Percentiles rank a stretch among this genome's conserved stretches.
phyloP scores from a whole-genome alignment of 225 moss, liverwort and hornwort genomes.

The Physcomitrellopsis africana region DNA sequence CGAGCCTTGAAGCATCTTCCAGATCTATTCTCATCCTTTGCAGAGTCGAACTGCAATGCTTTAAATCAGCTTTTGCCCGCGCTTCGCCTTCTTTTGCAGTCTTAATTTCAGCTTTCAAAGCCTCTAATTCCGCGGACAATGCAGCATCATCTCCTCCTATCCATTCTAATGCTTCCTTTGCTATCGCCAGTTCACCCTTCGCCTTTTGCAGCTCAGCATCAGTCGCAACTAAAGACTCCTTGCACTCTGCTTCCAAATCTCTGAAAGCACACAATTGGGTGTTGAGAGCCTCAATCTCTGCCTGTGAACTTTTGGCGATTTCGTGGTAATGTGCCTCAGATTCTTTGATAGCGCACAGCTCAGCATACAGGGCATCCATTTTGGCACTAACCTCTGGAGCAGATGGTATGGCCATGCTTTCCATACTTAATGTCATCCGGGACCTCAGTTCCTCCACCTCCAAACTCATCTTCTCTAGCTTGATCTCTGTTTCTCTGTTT shows the following conservation, averaged over 20 bases:
- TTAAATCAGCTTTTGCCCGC: constrained; percentile 48
- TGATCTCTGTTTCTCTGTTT: constrained; percentile 41
- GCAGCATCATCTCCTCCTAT: constrained; percentile 51
- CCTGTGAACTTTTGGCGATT: constrained; percentile 24
- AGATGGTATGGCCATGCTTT: constrained; percentile 15
- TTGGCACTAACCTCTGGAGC: constrained; percentile 20
- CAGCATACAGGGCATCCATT: constrained; percentile 32
- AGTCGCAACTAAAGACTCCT: constrained; percentile 35
- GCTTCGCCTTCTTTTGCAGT: constrained; percentile 48
- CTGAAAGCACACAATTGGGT: constrained; percentile 29
- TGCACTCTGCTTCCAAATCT: constrained; percentile 46
- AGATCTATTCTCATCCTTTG: constrained; percentile 51
- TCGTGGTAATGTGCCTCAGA: constrained; percentile 34
- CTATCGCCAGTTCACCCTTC: constrained; percentile 42
- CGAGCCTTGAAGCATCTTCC: constrained; percentile 39
- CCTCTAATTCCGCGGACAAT: constrained; percentile 41
- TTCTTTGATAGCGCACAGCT: constrained; percentile 32
- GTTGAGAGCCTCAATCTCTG: constrained; percentile 41
- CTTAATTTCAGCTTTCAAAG: constrained; percentile 38
- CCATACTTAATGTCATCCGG: constrained; percentile 14
- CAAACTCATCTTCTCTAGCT: constrained; percentile 36
- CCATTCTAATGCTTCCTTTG: constrained; percentile 57
- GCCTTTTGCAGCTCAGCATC: constrained; percentile 48
- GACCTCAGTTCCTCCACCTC: constrained; percentile 42
- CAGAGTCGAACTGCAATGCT: constrained; percentile 49